Conservation (phyloP, 331 rosid species). For the Arachis monticola region DNA sequence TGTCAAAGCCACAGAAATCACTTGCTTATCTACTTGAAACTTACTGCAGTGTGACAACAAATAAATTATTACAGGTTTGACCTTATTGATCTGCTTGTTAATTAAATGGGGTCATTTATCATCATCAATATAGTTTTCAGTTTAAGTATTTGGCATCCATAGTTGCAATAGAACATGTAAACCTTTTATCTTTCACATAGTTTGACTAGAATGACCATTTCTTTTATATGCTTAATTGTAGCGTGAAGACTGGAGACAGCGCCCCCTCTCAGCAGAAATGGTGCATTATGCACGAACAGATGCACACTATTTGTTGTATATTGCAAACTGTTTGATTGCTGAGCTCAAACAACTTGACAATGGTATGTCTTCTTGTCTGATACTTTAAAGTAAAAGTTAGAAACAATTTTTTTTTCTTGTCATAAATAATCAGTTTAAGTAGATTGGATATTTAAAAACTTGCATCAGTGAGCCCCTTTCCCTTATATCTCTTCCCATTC, state of each 20-base stretch:
- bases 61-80: conserved; percentile 90
- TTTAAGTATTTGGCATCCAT: conserved; percentile 24
- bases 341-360: conserved; percentile 69
- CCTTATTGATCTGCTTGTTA: conserved; percentile 28
- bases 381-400: conserved; percentile 25
- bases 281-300: conserved; percentile 87
- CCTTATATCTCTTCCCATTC: not conserved
- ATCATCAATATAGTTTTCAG: conserved; percentile 18
- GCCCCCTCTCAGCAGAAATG: conserved; percentile 87
- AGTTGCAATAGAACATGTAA: not conserved
- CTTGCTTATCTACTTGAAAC: conserved; percentile 92
- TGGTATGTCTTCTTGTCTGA: conserved; percentile 61
- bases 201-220: conserved; percentile 13
- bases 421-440: not conserved
- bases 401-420: conserved; percentile 15
- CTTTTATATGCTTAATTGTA: conserved; percentile 45
- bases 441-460: conserved; percentile 19
- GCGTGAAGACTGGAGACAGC: conserved; percentile 99
- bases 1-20: conserved; percentile 90
- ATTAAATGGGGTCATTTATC: conserved; percentile 25
- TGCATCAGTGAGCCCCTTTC: conserved; percentile 2
- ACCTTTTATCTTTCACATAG: conserved; percentile 5
- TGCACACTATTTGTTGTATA: conserved; percentile 87
- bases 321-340: conserved; percentile 67
- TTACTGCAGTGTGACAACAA: conserved; percentile 78